A percentile compares a stretch with the other conserved stretches of the same genome.
phyloP scores from a whole-genome alignment of 805 yeast species.

The Tetrapisispora fleetii region DNA sequence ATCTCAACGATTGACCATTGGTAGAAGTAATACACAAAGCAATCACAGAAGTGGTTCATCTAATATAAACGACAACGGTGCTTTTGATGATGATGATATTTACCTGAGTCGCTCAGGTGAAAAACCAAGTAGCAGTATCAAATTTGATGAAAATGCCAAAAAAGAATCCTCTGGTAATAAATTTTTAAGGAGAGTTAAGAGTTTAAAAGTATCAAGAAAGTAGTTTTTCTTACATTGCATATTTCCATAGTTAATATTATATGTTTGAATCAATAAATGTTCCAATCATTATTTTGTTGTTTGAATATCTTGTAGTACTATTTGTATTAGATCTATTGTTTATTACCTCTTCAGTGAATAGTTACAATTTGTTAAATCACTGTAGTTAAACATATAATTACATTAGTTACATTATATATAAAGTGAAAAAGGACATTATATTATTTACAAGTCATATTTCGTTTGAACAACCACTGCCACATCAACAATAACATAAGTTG shows the following conservation, averaged over 20 bases:
- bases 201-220: slow-evolving; percentile 60
- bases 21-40: slow-evolving; percentile 1
- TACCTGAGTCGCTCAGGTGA: slow-evolving; percentile 12
- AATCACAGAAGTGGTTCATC: neutral
- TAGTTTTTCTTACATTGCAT: neutral
- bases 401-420: neutral
- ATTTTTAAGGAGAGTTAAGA: slow-evolving; percentile 75
- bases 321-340: neutral
- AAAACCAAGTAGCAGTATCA: slow-evolving; percentile 6
- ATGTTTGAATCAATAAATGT: neutral
- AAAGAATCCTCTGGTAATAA: slow-evolving; percentile 38
- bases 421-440: neutral
- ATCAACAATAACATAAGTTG: too few species aligned
- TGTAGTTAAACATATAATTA: neutral
- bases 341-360: neutral
- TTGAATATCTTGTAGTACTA: neutral
- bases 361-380: neutral
- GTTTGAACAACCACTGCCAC: neutral
- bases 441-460: neutral
- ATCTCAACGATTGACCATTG: slow-evolving; percentile 44
- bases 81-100: slow-evolving; percentile 22
- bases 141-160: slow-evolving; percentile 17
- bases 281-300: neutral
- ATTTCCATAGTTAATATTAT: neutral
- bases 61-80: neutral